A percentile compares a stretch with the other conserved stretches of the same genome.
Evolutionary conservation across 2,329 filamentous ascomycete genomes (phyloP).

Genomic region (Arthroderma sp.): DNA sequence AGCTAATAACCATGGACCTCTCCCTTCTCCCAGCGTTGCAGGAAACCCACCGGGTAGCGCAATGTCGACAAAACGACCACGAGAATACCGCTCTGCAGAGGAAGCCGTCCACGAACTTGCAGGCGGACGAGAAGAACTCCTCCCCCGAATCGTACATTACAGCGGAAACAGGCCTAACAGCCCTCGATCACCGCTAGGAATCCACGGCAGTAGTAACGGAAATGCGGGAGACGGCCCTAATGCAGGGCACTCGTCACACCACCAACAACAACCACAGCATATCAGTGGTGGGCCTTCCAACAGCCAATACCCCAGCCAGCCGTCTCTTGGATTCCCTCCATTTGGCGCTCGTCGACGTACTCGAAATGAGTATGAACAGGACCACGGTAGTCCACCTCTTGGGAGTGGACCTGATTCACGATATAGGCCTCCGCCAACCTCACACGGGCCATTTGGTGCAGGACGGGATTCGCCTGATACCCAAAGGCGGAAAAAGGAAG

Average conservation of each 20-base stretch:
- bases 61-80: slow-evolving; percentile 46
- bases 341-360: slow-evolving; percentile 52
- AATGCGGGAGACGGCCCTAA: neutral
- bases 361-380: slow-evolving; percentile 79
- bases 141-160: slow-evolving; percentile 92
- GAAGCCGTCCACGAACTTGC: slow-evolving; percentile 85
- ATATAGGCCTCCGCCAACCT: slow-evolving; percentile 28
- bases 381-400: slow-evolving; percentile 74
- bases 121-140: slow-evolving; percentile 79
- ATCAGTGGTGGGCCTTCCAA: slow-evolving; percentile 12
- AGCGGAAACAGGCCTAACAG: slow-evolving; percentile 87
- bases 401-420: slow-evolving; percentile 54
- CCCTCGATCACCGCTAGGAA: slow-evolving; percentile 35
- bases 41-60: slow-evolving; percentile 31
- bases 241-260: neutral
- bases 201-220: slow-evolving; percentile 21
- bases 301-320: slow-evolving; percentile 15
- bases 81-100: slow-evolving; percentile 91
- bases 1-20: slow-evolving; percentile 45
- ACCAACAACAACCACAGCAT: slow-evolving; percentile 22
- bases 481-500: slow-evolving; percentile 75
- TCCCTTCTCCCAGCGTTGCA: slow-evolving; percentile 69
- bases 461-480: slow-evolving; percentile 74
- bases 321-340: slow-evolving; percentile 15
- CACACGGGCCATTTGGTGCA: slow-evolving; percentile 31